Evolutionary conservation across 805 yeast genomes (phyloP), one percentile per base, ranked within the genome.

Genomic region (Lipomyces anomalus): DNA sequence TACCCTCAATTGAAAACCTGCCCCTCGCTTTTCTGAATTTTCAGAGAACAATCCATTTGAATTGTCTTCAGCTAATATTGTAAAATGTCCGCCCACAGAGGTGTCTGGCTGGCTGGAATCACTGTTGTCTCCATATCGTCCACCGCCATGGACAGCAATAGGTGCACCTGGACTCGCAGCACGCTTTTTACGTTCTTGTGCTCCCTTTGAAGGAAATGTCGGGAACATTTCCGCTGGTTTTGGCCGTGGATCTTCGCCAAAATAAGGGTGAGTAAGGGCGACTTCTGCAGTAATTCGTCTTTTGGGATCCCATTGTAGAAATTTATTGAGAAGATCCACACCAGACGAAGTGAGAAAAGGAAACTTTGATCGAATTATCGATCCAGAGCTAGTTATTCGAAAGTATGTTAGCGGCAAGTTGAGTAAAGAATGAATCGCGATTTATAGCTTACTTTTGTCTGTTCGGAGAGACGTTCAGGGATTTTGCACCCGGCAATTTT

Each of bases 241-340:
- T 1, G 77, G 75, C 38, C 60, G 45, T 1, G 79, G 79, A 2
- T 64, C 69, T 29, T 59, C 65, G 18, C 47, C 55, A 57, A 74
- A 74, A 52, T 65, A 74, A 4, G 58, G 58, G 52, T 74, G 77
- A 7, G 59, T 52, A 24, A 72, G 57, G 1, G 78, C 78, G 47
- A 71, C 75, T 34, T 62, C 55, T 1, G 78, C 77, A 48, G 71
- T 68, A 34, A 61, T 59, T 29, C 79, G 59, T 40, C 63, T 56
- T 22, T 53, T 58, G 0, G 79, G 79, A 51, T 75, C 70, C 33
- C 73, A 57, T 3, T 66, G 55, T 20, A 75, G 61, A 42, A 75
- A 54, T 3, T 66, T 62, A 22, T 64, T 55, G 33, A 74, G 58
- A 22, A 75, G 58, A 41, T 66, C 67, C 2, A 45, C 35, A n/a